These are phyloP conservation scores for Penicillium sp. DNA, from an alignment of 2,329 filamentous ascomycete species.

Conservation along the genomic window DNA sequence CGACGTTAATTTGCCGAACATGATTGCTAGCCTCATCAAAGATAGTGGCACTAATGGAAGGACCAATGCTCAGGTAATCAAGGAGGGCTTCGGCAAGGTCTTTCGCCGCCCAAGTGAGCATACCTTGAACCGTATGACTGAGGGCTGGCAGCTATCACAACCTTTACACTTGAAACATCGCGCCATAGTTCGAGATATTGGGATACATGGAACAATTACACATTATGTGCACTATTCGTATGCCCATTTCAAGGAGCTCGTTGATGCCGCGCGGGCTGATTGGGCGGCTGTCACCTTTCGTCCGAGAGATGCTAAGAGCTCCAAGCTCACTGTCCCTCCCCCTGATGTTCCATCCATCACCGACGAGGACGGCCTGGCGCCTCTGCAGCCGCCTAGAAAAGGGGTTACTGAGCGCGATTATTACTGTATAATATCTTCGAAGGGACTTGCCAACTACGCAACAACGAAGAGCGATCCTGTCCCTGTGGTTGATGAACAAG, in stretches of 20 bases:
- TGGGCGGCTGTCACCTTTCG: slow-evolving; percentile 52
- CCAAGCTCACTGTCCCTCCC: slow-evolving; percentile 24
- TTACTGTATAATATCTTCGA: slow-evolving; percentile 33
- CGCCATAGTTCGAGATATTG: slow-evolving; percentile 53
- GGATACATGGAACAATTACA: slow-evolving; percentile 43
- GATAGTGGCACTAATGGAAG: slow-evolving; percentile 46
- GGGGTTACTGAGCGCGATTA: slow-evolving; percentile 42
- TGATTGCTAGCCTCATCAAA: slow-evolving; percentile 49
- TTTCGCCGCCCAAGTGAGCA: slow-evolving; percentile 55
- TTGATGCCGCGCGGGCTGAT: slow-evolving; percentile 45
- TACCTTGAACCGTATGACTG: slow-evolving; percentile 49
- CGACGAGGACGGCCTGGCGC: slow-evolving; percentile 49
- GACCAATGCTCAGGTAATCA: slow-evolving; percentile 45
- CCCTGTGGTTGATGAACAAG: slow-evolving; percentile 15
- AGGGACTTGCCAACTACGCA: slow-evolving; percentile 31
- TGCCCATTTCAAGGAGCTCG: slow-evolving; percentile 50
- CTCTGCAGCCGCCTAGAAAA: slow-evolving; percentile 25
- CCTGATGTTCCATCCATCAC: slow-evolving; percentile 31
- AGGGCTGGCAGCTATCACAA: slow-evolving; percentile 57
- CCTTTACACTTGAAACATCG: slow-evolving; percentile 55
- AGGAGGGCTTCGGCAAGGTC: slow-evolving; percentile 46
- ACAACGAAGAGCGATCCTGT: slow-evolving; percentile 33
- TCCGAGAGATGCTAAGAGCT: slow-evolving; percentile 29
- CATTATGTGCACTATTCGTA: slow-evolving; percentile 56
- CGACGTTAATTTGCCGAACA: slow-evolving; percentile 49